phyloP scores from a whole-genome alignment of 495 filamentous ascomycete genomes.

The Jackrogersella multiformis region DNA sequence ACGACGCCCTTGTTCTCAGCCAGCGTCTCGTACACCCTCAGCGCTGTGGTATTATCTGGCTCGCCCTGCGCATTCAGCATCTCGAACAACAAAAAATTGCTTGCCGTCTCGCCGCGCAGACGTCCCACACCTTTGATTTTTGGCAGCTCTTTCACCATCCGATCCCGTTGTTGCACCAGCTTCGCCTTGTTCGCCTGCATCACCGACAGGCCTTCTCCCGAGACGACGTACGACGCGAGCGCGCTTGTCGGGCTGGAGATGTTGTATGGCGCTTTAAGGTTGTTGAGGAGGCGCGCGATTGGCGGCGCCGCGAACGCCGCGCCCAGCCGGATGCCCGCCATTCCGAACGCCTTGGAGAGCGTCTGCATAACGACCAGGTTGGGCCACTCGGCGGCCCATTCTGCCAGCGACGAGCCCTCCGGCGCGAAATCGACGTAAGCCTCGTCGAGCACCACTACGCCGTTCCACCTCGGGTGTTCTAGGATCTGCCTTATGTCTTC shows the following conservation, averaged over 20 bases:
- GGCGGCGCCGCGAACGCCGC: constrained; percentile 67
- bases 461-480: constrained; percentile 93
- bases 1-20: constrained; percentile 91
- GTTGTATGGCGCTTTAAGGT: constrained; percentile 94
- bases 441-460: constrained; percentile 91
- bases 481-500: constrained; percentile 77
- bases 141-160: constrained; percentile 77
- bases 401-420: constrained; percentile 81
- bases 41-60: constrained; percentile 78
- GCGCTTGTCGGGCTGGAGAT: constrained; percentile 84
- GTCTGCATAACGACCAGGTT: constrained; percentile 99
- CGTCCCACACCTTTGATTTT: constrained; percentile 79
- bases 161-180: constrained; percentile 79
- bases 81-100: constrained; percentile 92
- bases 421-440: constrained; percentile 96
- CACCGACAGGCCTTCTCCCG: constrained; percentile 67
- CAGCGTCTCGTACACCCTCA: constrained; percentile 81
- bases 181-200: constrained; percentile 73
- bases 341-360: constrained; percentile 91
- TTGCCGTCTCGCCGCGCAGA: constrained; percentile 79
- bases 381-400: constrained; percentile 93
- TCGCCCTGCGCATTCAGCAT: constrained; percentile 76
- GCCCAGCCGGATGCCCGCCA: constrained; percentile 88
- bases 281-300: constrained; percentile 80
- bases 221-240: constrained; percentile 78